phyloP scores from a whole-genome alignment of 306 rosid genomes.

The Vicia sativa region DNA sequence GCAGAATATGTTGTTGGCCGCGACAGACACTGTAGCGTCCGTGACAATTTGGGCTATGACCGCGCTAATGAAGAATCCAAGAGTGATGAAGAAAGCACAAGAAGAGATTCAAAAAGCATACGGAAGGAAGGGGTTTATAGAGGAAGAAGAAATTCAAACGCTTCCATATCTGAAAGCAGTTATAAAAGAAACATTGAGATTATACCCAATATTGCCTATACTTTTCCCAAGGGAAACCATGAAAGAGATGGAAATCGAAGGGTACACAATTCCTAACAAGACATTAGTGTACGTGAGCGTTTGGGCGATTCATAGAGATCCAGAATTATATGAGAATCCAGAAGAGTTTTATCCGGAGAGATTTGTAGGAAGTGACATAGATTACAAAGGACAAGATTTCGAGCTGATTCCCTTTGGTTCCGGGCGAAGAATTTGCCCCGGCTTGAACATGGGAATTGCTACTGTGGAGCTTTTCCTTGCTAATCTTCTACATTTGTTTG shows the following conservation, averaged over 20 bases:
- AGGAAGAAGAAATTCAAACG: constrained; percentile 13
- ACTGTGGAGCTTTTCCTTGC: neutral
- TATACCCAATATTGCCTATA: neutral
- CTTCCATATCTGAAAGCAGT: constrained; percentile 19
- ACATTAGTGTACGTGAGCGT: constrained; percentile 3
- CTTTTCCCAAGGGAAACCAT: constrained; percentile 14
- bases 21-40: neutral
- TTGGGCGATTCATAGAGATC: constrained; percentile 20
- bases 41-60: constrained; percentile 18
- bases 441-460: constrained; percentile 9
- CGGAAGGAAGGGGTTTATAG: neutral
- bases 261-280: constrained; percentile 3
- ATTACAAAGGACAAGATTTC: constrained; percentile 13
- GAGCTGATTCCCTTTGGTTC: constrained; percentile 16
- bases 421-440: constrained; percentile 2
- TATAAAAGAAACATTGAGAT: constrained; percentile 24
- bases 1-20: constrained; percentile 18
- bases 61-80: constrained; percentile 9
- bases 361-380: neutral
- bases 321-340: neutral
- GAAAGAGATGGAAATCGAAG: neutral
- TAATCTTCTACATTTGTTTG: constrained; percentile 15
- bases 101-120: neutral
- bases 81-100: constrained; percentile 19
- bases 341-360: constrained; percentile 27